Conservation (phyloP, 2,329 filamentous ascomycete genomes). For the Fusarium tricinctum region DNA sequence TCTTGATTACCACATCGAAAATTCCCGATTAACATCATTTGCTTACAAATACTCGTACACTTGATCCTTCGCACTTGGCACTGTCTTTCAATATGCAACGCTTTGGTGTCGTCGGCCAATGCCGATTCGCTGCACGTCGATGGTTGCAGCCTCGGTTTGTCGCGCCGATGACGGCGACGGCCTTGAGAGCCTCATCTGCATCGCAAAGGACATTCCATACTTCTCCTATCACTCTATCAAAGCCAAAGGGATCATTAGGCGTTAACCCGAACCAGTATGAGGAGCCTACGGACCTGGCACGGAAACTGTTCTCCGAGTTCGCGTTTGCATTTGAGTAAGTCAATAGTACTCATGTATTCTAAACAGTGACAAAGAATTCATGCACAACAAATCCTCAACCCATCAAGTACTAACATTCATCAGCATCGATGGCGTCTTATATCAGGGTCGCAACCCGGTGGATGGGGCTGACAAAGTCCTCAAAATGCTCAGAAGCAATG, state of each 20-base stretch:
- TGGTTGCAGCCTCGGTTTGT: slow-evolving; percentile 36
- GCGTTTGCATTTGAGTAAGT: slow-evolving; percentile 58
- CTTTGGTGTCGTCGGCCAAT: slow-evolving; percentile 46
- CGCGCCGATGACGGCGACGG: slow-evolving; percentile 25
- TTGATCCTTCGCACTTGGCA: not conserved
- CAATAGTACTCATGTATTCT: not conserved
- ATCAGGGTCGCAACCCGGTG: slow-evolving; percentile 84
- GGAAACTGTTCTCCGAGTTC: slow-evolving; percentile 52
- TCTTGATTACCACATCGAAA: not conserved
- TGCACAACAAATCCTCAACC: too few relatives aligned
- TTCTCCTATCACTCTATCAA: slow-evolving; percentile 33
- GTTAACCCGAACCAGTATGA: slow-evolving; percentile 40
- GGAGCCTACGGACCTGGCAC: slow-evolving; percentile 42
- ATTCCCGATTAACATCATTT: not conserved
- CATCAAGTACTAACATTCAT: slow-evolving; percentile 17
- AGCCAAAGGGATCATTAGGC: slow-evolving; percentile 42
- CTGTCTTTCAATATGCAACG: slow-evolving; percentile 41
- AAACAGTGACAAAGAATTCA: too few relatives aligned
- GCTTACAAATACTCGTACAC: not conserved
- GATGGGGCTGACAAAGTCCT: slow-evolving; percentile 83
- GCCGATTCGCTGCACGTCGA: slow-evolving; percentile 46
- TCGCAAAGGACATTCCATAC: slow-evolving; percentile 30
- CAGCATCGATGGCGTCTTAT: slow-evolving; percentile 92
- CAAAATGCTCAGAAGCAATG: slow-evolving; percentile 76
- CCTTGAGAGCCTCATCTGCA: slow-evolving; percentile 14